Evolutionary conservation across 768 basidiomycete species (phyloP), one percentile per base, ranked within the genome.

Genomic region (Tricholoma furcatifolium): DNA sequence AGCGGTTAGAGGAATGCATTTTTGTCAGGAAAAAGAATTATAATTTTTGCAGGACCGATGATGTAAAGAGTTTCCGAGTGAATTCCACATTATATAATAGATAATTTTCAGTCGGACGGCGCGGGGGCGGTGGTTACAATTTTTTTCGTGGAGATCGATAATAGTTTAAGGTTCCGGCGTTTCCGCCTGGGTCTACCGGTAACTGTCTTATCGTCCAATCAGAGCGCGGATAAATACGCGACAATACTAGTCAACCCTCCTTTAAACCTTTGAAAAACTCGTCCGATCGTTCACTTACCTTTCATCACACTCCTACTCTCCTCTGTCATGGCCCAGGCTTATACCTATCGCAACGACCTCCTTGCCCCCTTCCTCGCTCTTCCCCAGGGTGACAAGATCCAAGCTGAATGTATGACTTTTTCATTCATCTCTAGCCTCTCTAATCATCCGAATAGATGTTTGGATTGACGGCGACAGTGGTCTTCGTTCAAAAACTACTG

Each of bases 391-490:
- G 85, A 85, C 21, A 94, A 93, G 71, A 67, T 98, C 70, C 93
- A 97, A 79, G 96, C 96, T 40, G 96, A 98, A 73, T 92, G 90
- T 91, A 67, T 38, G 83, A 62, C n/a, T 9, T 43, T 44, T 51
- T 51, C 58, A 20, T 43, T 27, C 39, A 46, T 52, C 43, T 20
- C 50, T 55, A 27, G 36, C 2, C 30, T 40, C 51, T 60, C 56
- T 62, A 58, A 49, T 52, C 54, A 57, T 50, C 50, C 53, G 46
- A 41, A 50, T 70, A 98, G 94, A 98, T 72, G 89, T 98, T 74
- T 98, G 96, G 96, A 87, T 98, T 69, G 96, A 98, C 68, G 95
- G 95, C 57, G 89, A 98, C 68, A 80, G 82, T 60, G 96, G 91
- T 59, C 84, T 97, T 59, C 92, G 97, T 70, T 96, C 87, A 64